Conservation (phyloP, 2,329 filamentous ascomycete genomes). For the Talaromyces sp. region DNA sequence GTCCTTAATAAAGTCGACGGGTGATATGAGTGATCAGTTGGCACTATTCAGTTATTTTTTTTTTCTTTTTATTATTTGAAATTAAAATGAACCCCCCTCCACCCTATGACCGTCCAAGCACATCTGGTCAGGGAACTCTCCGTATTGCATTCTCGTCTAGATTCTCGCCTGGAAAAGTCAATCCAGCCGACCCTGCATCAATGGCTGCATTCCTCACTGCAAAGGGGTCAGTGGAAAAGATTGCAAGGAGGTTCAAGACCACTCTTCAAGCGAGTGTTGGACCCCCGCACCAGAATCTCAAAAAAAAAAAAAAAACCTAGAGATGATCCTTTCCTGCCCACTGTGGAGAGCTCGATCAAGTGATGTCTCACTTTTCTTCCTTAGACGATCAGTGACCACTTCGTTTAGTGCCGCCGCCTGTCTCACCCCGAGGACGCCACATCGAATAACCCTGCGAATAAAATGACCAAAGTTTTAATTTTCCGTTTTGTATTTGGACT, state of each 20-base stretch:
- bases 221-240: too few species aligned
- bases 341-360: background rate
- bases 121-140: too few species aligned
- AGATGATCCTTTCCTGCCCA: background rate
- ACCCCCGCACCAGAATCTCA: background rate
- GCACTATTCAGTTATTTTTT: background rate
- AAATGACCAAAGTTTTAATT: too few species aligned
- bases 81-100: background rate
- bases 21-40: background rate
- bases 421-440: constrained; percentile 9
- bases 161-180: background rate
- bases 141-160: too few species aligned
- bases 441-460: background rate
- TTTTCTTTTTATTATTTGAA: background rate
- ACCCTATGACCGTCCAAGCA: too few species aligned
- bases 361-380: constrained; percentile 10
- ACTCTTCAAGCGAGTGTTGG: background rate
- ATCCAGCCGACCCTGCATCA: background rate
- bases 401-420: constrained; percentile 5
- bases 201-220: too few species aligned
- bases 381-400: constrained; percentile 6
- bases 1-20: too few species aligned
- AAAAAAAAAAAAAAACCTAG: background rate
- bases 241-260: too few species aligned
- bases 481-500: background rate